Base-by-base conservation (phyloP, 345 rosid genomes). In the Rhodamnia argentea region DNA sequence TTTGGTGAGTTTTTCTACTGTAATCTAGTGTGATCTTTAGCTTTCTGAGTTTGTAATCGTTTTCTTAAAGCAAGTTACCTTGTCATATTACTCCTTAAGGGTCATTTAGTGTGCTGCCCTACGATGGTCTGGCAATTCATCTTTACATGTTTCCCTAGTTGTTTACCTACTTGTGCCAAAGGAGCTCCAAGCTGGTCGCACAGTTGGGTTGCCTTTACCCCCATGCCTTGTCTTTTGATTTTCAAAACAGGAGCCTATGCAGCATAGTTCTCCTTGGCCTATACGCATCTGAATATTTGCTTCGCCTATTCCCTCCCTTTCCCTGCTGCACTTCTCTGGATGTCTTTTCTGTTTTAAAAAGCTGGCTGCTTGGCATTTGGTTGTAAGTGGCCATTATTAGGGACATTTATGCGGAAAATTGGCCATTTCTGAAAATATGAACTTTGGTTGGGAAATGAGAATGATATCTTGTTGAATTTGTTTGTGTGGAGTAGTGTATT, bases 1-100 rank as follows among this genome's bases (percentile, higher is more conserved):
- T 92, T 91, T 92, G 99, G 99, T 96, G 87, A 87, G 98, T 88
- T 32, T 74, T 86, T 85, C 59, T 86, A 32, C 78, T 16, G 24
- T 70, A 70, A 32, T 70, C 24, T 70, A 18, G 24, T 70, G 47
- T 70, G 78, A 70, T 70, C 76, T 64, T 32, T 70, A 70, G 44
- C 78, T 70, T 70, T 70, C 47, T 32, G 44, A 32, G 24, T 70
- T 70, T 32, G 37, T 22, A 70, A 70, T 70, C 20, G 10, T 70
- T 18, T 44, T 70, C 10, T 16, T 70, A 70, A 22, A 18, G 78
- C 44, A 70, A 70, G 78, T 70, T 32, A 24, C 78, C 42, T 18
- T 32, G 47, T 70, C 78, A 70, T 32, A 32, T 32, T 70, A 32
- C 44, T 70, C 47, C 24, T 70, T 70, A 32, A 32, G 78, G 47